Conservation (phyloP, 441 rosid genomes). For the Pelargonium myrrhifolium region DNA sequence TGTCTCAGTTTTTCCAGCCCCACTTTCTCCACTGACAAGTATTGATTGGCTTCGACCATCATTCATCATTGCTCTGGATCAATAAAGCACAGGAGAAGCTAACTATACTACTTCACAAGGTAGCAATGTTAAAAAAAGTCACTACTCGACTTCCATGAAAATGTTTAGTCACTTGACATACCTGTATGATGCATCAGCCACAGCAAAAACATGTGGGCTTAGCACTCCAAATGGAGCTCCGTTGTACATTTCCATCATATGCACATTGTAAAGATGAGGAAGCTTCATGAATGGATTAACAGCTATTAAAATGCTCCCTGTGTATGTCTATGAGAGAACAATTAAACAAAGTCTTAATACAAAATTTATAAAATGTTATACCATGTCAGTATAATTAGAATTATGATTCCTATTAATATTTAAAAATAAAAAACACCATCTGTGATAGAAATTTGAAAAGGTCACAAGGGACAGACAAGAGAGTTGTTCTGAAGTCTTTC, state of each 20-base stretch:
- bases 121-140: slow-evolving; percentile 35
- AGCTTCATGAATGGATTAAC: slow-evolving; percentile 61
- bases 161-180: slow-evolving; percentile 13
- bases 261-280: slow-evolving; percentile 52
- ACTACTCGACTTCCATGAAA: background rate
- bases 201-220: slow-evolving; percentile 68
- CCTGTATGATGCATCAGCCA: slow-evolving; percentile 76
- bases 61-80: slow-evolving; percentile 56
- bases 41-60: slow-evolving; percentile 63
- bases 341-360: slow-evolving; percentile 22
- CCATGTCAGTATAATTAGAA: background rate
- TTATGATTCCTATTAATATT: background rate
- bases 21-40: slow-evolving; percentile 75
- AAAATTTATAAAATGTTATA: background rate
- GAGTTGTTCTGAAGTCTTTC: too few relatives aligned
- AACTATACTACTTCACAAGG: slow-evolving; percentile 6
- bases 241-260: slow-evolving; percentile 53
- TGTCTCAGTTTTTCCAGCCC: slow-evolving; percentile 79
- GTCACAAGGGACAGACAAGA: too few relatives aligned
- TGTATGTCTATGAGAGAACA: slow-evolving; percentile 50
- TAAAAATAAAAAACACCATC: too few relatives aligned
- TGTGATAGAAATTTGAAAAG: too few relatives aligned
- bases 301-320: slow-evolving; percentile 70
- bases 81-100: slow-evolving; percentile 8
- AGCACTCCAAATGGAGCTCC: slow-evolving; percentile 55